Evolutionary conservation across 2,329 filamentous ascomycete species (phyloP).

Genomic region (Stagonosporopsis vannaccii): DNA sequence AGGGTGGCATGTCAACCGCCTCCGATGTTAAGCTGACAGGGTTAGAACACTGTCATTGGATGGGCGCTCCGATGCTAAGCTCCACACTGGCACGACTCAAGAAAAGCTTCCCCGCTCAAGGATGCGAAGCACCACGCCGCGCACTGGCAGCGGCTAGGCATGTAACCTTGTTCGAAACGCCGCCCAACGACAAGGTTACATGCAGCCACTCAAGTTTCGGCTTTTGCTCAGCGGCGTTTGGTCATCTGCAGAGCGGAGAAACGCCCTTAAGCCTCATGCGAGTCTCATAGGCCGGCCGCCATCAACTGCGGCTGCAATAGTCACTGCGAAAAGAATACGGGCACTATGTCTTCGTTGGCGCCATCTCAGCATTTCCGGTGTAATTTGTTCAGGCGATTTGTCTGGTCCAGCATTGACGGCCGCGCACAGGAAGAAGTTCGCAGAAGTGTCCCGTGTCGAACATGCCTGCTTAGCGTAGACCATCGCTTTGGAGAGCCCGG

Average conservation of each 20-base stretch:
- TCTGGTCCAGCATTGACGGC: conserved; percentile 6
- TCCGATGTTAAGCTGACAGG: conserved; percentile 6
- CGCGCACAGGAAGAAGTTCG: conserved; percentile 8
- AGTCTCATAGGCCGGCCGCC: conserved; percentile 8
- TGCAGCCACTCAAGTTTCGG: conserved; percentile 18
- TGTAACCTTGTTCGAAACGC: conserved; percentile 13
- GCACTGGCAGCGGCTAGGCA: conserved; percentile 16
- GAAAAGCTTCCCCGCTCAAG: conserved; percentile 21
- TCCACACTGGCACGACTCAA: conserved; percentile 15
- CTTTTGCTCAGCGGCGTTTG: conserved; percentile 18
- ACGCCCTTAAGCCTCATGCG: conserved; percentile 11
- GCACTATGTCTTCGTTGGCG: not conserved
- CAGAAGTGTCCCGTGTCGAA: conserved; percentile 1
- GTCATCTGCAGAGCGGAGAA: conserved; percentile 4
- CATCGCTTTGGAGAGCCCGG: conserved; percentile 1
- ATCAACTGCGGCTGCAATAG: not conserved
- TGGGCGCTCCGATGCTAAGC: conserved; percentile 16
- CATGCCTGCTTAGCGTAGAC: conserved; percentile 5
- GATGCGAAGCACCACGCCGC: conserved; percentile 14
- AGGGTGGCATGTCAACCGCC: conserved; percentile 1
- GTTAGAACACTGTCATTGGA: conserved; percentile 4
- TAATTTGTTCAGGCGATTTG: not conserved
- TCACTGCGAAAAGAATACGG: conserved; percentile 13
- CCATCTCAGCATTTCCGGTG: not conserved
- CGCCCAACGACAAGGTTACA: conserved; percentile 2